Conservation (phyloP, 768 basidiomycete species). For the Suillus bovinus region DNA sequence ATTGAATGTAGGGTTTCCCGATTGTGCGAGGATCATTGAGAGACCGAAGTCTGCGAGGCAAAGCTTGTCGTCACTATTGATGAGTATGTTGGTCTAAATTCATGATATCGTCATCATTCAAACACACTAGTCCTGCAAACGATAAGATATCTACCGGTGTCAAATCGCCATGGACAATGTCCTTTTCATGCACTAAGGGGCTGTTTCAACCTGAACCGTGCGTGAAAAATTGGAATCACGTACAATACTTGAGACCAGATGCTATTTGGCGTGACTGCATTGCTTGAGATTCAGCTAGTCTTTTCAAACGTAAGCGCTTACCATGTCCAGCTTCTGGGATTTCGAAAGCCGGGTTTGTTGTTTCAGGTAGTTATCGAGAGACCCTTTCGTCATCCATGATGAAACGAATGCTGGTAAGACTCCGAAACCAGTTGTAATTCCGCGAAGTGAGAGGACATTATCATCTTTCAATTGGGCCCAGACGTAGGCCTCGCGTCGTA, state of each 20-base stretch:
- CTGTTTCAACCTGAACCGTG: neutral
- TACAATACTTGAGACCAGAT: conserved; percentile 24
- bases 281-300: neutral
- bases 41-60: conserved; percentile 35
- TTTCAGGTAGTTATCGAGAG: conserved; percentile 31
- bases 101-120: conserved; percentile 4
- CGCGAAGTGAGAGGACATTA: conserved; percentile 34
- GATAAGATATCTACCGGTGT: conserved; percentile 31
- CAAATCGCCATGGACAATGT: conserved; percentile 40
- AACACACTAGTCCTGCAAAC: neutral
- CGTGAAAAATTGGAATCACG: neutral
- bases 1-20: conserved; percentile 18
- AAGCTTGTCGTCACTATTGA: conserved; percentile 14
- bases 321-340: conserved; percentile 19
- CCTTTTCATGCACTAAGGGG: conserved; percentile 21
- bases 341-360: too few species aligned
- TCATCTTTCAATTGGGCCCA: conserved; percentile 29
- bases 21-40: conserved; percentile 17
- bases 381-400: conserved; percentile 36
- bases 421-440: conserved; percentile 27
- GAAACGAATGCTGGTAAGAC: conserved; percentile 32
- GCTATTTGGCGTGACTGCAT: conserved; percentile 27
- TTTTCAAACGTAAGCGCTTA: neutral
- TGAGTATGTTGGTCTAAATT: conserved; percentile 24
- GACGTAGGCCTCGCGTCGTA: conserved; percentile 31